Base-by-base conservation (phyloP, 2,329 filamentous ascomycete species). In the Colletotrichum lentis region DNA sequence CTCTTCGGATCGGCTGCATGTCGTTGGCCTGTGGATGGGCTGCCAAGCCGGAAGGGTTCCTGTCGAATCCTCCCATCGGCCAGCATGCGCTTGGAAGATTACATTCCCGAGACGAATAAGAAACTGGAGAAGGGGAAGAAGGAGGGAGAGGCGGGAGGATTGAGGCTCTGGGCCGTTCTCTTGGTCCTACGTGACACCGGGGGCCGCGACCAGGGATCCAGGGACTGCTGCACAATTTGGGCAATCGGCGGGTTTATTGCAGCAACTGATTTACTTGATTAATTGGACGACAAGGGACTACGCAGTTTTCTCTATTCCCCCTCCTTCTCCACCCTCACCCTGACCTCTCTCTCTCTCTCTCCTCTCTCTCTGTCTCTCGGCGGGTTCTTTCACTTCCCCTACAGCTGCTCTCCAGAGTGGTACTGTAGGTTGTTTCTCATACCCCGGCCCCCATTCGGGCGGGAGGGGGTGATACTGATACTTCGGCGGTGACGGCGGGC, bases 31-130 rank as follows among this genome's bases (percentile, higher is more conserved):
- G 27, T 3, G 46, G 10, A 18, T 37, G 41, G 11, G 24, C 12
- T 61, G 49, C 56, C 49, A 65, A 55, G 62, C 47, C 47, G 62
- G 56, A 41, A 41, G 49, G 46, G 52, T 46, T 64, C 46, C 62
- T 59, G 37, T 64, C 60, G 60, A 41, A 47, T 63, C 41, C 24
- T 63, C 43, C 60, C 60, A 44, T 64, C 61, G 61, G 61, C 61
- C 58, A 64, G 44, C 44, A 46, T 60, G 55, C 62, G 47, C 55
- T 46, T 61, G 47, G 31, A 41, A 64, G 44, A 24, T 11, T 39
- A 10, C 20, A 49, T 63, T 31, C 35, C 43, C 44, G 46, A 52
- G 55, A 39, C 52, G 52, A 46, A 12, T 46, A n/a, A 22, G 27
- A 31, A 7, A 31, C 7, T 31, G 27, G 5, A 31, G 27, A 31